phyloP scores from a whole-genome alignment of 1,284 basidiomycete species.

The Ustilago cynodontis region DNA sequence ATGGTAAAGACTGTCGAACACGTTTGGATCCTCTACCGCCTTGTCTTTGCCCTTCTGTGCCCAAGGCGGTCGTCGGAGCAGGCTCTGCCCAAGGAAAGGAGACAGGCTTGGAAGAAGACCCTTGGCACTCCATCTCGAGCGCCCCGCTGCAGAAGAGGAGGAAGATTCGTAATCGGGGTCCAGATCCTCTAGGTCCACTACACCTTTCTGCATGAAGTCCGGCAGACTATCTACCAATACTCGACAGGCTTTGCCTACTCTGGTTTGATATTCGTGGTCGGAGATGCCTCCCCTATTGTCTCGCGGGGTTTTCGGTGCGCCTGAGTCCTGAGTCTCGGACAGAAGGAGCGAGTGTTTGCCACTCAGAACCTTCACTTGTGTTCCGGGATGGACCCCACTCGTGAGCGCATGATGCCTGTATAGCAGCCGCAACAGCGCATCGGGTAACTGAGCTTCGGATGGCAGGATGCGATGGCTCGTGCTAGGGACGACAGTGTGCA shows the following conservation, averaged over 20 bases:
- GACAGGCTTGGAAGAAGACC: slow-evolving; percentile 28
- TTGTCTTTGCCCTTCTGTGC: slow-evolving; percentile 17
- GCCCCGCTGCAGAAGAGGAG: neutral
- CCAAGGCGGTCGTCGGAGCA: slow-evolving; percentile 26
- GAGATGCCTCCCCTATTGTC: slow-evolving; percentile 11
- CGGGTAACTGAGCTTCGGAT: neutral
- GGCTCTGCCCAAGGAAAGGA: slow-evolving; percentile 42
- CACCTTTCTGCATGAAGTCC: slow-evolving; percentile 50
- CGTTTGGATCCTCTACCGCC: neutral
- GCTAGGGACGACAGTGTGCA: neutral
- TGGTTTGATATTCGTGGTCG: slow-evolving; percentile 55
- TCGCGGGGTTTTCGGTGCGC: neutral
- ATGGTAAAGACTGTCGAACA: slow-evolving; percentile 55
- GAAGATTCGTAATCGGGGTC: slow-evolving; percentile 13
- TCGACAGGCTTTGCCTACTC: slow-evolving; percentile 52
- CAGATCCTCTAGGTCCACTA: slow-evolving; percentile 48
- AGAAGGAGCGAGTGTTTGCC: slow-evolving; percentile 4
- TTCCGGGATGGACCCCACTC: neutral
- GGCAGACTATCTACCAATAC: slow-evolving; percentile 52
- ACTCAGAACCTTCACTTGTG: neutral
- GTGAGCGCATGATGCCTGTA: neutral
- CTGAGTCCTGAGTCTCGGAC: slow-evolving; percentile 1
- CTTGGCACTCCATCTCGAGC: slow-evolving; percentile 17
- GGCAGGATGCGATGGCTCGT: neutral
- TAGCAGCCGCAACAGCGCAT: neutral